phyloP scores from a whole-genome alignment of 352 stramenopile species.

The Blastocystis sp. region DNA sequence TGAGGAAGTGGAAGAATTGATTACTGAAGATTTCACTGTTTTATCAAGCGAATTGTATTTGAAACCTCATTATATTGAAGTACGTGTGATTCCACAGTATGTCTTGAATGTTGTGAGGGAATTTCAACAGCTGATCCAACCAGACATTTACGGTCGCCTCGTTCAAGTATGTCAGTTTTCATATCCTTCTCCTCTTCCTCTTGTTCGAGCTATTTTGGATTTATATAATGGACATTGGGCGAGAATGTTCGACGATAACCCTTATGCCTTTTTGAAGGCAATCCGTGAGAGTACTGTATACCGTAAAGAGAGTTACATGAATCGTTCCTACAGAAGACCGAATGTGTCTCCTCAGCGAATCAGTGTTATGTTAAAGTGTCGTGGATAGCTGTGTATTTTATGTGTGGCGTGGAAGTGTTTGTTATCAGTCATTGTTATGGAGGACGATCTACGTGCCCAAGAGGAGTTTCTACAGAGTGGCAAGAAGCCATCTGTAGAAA shows the following conservation, averaged over 20 bases:
- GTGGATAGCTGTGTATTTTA: neutral
- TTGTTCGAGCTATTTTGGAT: constrained; percentile 38
- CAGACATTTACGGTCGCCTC: constrained; percentile 32
- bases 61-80: constrained; percentile 33
- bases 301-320: constrained; percentile 48
- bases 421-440: constrained; percentile 9
- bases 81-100: neutral
- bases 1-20: constrained; percentile 55
- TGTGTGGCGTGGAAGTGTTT: constrained; percentile 13
- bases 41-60: constrained; percentile 27
- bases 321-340: constrained; percentile 34
- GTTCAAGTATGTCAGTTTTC: constrained; percentile 57
- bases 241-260: constrained; percentile 36
- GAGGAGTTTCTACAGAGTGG: constrained; percentile 31
- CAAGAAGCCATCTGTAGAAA: neutral
- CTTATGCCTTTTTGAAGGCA: constrained; percentile 52
- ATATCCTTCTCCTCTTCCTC: constrained; percentile 38
- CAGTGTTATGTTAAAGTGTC: neutral
- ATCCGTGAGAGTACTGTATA: constrained; percentile 53
- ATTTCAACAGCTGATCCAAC: constrained; percentile 35
- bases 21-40: neutral
- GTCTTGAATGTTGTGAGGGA: constrained; percentile 5
- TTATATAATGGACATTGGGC: constrained; percentile 46
- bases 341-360: neutral
- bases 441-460: constrained; percentile 7